Percentiles rank a stretch among this genome's conserved stretches.
Conservation (phyloP, 73 alveolate species). For the Paramecium pentaurelia region DNA sequence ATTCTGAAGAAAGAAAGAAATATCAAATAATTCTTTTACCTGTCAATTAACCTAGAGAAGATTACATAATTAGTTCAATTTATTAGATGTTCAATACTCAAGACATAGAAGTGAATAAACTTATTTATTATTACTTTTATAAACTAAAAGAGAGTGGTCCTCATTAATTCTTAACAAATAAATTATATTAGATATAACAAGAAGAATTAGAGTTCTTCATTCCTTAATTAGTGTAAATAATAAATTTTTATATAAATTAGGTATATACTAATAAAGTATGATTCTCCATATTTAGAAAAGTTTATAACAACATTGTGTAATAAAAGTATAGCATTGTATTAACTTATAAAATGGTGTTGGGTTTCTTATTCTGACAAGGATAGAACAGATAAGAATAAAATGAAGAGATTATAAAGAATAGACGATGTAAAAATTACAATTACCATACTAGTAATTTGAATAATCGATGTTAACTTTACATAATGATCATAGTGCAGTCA, state of each 20-base stretch:
- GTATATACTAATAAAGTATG: background rate
- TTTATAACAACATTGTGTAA: background rate
- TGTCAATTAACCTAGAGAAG: background rate
- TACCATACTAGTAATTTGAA: background rate
- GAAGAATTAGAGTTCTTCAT: conserved; percentile 15
- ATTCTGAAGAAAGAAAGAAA: background rate
- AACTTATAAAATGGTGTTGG: conserved; percentile 22
- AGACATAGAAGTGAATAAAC: background rate
- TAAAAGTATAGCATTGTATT: background rate
- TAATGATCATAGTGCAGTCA: background rate
- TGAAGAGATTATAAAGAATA: background rate
- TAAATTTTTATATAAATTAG: background rate
- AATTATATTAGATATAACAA: background rate
- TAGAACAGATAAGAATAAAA: background rate
- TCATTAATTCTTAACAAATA: conserved; percentile 37
- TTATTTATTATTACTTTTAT: background rate
- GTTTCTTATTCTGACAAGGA: conserved; percentile 1
- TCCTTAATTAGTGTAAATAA: conserved; percentile 36
- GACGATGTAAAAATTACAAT: background rate
- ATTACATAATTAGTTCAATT: background rate
- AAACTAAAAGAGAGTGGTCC: conserved; percentile 29
- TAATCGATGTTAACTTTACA: conserved; percentile 12
- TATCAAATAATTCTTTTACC: background rate
- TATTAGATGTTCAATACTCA: background rate
- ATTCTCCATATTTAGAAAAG: conserved; percentile 4